These are phyloP conservation scores for Cryptococcus neoformans DNA, from an alignment of 1,284 basidiomycete species.

Conservation along the genomic window DNA sequence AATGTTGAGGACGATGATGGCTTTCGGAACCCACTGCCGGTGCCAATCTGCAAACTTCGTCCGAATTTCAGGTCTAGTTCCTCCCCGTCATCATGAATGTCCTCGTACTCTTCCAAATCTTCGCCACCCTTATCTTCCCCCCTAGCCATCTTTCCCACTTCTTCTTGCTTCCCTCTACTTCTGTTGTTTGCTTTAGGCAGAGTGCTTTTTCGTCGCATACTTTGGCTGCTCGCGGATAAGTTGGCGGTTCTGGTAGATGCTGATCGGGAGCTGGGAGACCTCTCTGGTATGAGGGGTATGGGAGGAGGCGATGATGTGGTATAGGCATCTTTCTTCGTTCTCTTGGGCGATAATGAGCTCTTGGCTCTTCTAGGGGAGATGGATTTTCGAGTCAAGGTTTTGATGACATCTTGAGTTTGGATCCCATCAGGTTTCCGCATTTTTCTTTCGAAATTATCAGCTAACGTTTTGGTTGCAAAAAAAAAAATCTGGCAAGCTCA, in stretches of 20 bases:
- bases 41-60: neutral
- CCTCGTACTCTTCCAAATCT: neutral
- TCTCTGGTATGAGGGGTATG: neutral
- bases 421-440: slow-evolving; percentile 76
- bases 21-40: neutral
- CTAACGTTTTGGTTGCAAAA: neutral
- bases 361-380: neutral
- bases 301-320: neutral
- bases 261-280: neutral
- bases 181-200: slow-evolving; percentile 8
- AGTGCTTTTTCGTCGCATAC: slow-evolving; percentile 13
- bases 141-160: neutral
- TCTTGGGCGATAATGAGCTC: neutral
- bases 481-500: slow-evolving; percentile 50
- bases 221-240: neutral
- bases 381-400: slow-evolving; percentile 7
- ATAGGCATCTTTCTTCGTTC: neutral
- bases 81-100: neutral
- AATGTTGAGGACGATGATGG: neutral
- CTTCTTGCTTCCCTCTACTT: neutral
- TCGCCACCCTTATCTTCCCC: neutral
- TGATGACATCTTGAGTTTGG: slow-evolving; percentile 18
- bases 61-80: neutral
- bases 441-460: slow-evolving; percentile 58
- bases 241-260: neutral